Evolutionary conservation across 192 early-diverging fungal species (phyloP), one percentile per base, ranked within the genome.

Genomic region (Entophlyctis luteolus): DNA sequence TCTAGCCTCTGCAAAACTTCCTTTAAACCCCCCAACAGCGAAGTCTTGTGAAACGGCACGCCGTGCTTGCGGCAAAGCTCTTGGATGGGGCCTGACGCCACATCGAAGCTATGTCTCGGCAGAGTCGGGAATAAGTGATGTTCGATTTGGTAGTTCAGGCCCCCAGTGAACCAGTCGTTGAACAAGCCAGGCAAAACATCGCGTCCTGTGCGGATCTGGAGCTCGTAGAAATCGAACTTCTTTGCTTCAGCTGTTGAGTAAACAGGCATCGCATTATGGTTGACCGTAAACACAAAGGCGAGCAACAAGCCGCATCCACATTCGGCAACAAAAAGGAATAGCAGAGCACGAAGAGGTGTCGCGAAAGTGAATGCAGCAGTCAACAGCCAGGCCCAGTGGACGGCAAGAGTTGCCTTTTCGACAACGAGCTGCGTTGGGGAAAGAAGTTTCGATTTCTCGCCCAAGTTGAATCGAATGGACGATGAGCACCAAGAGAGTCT

Each of bases 191-290:
- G 68, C 55, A 71, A 67, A 22, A 93, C 88, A 78, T 91, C 84
- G 54, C 91, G 86, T 20, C 89, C 91, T 50, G 91, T 93, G n/a
- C 86, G 70, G 48, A 90, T 81, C 46, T 88, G 86, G 34, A 90
- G 83, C 55, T 84, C 79, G 67, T 86, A 91, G 66, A 91, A 93
- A 57, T 90, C 86, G 77, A 87, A 86, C 2, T 81, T 70, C 16
- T 79, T 72, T 47, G 86, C 77, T 68, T 90, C 79, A 42, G 85
- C 76, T 46, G 77, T 58, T 5, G 84, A 79, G 72, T 89, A 87
- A 27, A 93, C 78, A n/a, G 89, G 85, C 90, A 91, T 93, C 55
- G 90, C 91, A 73, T 86, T 89, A n/a, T 93, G 91, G 75, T 93
- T 93, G 31, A 93, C 71, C 18, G 86, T 83, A 59, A 93, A 91